Evolutionary conservation across 495 filamentous ascomycete species (phyloP).

Genomic region (Hypoxylon cercidicola): DNA sequence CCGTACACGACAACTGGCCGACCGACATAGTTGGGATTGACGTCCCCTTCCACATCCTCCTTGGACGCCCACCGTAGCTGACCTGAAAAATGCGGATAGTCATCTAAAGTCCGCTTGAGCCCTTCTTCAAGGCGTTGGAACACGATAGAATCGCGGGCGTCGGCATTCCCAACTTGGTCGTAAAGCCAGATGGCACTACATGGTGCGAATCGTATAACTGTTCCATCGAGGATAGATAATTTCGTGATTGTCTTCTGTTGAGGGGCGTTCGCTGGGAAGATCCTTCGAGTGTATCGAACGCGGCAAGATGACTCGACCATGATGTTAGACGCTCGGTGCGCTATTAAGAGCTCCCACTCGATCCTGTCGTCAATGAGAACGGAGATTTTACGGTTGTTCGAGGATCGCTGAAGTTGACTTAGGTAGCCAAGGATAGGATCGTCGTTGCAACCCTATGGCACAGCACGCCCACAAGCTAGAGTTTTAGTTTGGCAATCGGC

Average conservation of each 20-base stretch:
- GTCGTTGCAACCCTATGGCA: too few relatives aligned
- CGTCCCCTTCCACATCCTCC: slow-evolving; percentile 27
- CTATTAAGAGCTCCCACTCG: not conserved
- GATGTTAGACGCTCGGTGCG: not conserved
- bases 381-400: too few relatives aligned
- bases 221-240: slow-evolving; percentile 54
- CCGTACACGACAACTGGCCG: slow-evolving; percentile 40
- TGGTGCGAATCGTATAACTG: slow-evolving; percentile 44
- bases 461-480: too few relatives aligned
- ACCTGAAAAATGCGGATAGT: slow-evolving; percentile 52
- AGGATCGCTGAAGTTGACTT: too few relatives aligned
- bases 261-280: slow-evolving; percentile 35
- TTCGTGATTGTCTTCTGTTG: slow-evolving; percentile 30
- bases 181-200: slow-evolving; percentile 55
- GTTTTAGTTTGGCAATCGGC: too few relatives aligned
- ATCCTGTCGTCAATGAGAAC: not conserved
- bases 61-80: slow-evolving; percentile 45
- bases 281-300: slow-evolving; percentile 23
- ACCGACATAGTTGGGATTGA: slow-evolving; percentile 34
- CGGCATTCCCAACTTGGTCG: slow-evolving; percentile 34
- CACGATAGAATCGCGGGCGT: slow-evolving; percentile 30
- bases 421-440: too few relatives aligned
- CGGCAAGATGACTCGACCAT: slow-evolving; percentile 21
- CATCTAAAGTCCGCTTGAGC: slow-evolving; percentile 47
- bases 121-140: slow-evolving; percentile 47